Evolutionary conservation across 768 basidiomycete genomes (phyloP).

Genomic region (Astraeus odoratus): DNA sequence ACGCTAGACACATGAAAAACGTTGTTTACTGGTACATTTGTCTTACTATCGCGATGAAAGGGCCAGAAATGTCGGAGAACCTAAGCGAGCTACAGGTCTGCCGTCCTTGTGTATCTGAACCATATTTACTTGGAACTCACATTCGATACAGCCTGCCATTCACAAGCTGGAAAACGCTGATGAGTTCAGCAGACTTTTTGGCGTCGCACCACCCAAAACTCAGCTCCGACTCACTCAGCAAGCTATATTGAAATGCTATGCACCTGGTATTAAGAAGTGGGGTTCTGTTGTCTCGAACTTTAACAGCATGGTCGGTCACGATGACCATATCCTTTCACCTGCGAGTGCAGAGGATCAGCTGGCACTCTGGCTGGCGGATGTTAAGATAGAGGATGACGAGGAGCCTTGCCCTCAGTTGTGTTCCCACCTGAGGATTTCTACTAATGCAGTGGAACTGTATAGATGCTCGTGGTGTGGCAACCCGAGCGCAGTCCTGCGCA

Average conservation of each 20-base stretch:
- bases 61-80: constrained; percentile 42
- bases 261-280: constrained; percentile 41
- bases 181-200: constrained; percentile 43
- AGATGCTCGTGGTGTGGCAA: constrained; percentile 61
- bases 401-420: constrained; percentile 23
- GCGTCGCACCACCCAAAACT: constrained; percentile 42
- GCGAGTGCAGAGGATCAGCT: constrained; percentile 51
- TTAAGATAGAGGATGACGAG: constrained; percentile 36
- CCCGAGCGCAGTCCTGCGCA: constrained; percentile 50
- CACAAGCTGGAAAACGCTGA: constrained; percentile 44
- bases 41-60: constrained; percentile 45
- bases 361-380: constrained; percentile 48
- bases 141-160: constrained; percentile 26
- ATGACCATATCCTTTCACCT: constrained; percentile 25
- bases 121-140: background rate
- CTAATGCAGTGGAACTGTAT: constrained; percentile 46
- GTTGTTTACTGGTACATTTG: constrained; percentile 55
- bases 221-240: constrained; percentile 46
- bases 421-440: constrained; percentile 39
- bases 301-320: constrained; percentile 24
- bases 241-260: constrained; percentile 42
- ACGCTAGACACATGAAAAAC: constrained; percentile 53
- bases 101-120: background rate
- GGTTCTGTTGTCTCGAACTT: constrained; percentile 34
- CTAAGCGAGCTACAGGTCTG: constrained; percentile 45